Conservation (phyloP, 2,329 filamentous ascomycete genomes). For the Claviceps spartinae region DNA sequence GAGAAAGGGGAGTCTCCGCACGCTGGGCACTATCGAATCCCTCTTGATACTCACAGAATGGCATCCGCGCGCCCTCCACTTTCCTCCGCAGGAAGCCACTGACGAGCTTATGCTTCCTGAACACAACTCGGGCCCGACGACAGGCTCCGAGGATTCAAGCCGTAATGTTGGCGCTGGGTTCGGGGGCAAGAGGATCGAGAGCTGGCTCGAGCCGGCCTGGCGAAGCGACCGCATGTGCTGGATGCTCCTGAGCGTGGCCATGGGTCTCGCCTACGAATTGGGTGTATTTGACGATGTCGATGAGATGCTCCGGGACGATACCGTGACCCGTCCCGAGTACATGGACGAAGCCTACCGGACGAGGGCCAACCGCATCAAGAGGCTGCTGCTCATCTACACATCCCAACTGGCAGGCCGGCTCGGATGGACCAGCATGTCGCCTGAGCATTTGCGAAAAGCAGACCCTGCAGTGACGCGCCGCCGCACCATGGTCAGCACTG, state of each 20-base stretch:
- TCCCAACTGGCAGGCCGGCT: slow-evolving; percentile 88
- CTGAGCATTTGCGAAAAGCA: slow-evolving; percentile 46
- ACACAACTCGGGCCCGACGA: slow-evolving; percentile 34
- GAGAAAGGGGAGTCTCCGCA: slow-evolving; percentile 67
- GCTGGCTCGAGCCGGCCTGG: slow-evolving; percentile 95
- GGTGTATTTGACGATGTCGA: slow-evolving; percentile 90
- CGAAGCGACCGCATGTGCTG: slow-evolving; percentile 91
- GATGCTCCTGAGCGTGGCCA: slow-evolving; percentile 89
- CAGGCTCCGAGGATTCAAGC: slow-evolving; percentile 22
- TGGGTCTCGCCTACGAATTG: slow-evolving; percentile 82
- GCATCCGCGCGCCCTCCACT: slow-evolving; percentile 90
- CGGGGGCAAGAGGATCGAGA: slow-evolving; percentile 75
- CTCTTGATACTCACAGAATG: slow-evolving; percentile 91
- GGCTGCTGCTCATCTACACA: slow-evolving; percentile 78
- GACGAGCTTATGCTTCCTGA: slow-evolving; percentile 54
- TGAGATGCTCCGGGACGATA: slow-evolving; percentile 46
- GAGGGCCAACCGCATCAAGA: slow-evolving; percentile 68
- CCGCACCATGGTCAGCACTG: slow-evolving; percentile 31
- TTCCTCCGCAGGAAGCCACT: slow-evolving; percentile 67
- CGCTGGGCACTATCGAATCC: slow-evolving; percentile 86
- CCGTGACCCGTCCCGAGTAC: slow-evolving; percentile 49
- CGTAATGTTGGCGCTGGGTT: slow-evolving; percentile 38
- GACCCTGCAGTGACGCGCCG: slow-evolving; percentile 42
- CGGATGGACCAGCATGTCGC: slow-evolving; percentile 88
- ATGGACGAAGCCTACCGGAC: slow-evolving; percentile 67